phyloP scores from a whole-genome alignment of 805 yeast genomes.

The Ascoidea asiatica region DNA sequence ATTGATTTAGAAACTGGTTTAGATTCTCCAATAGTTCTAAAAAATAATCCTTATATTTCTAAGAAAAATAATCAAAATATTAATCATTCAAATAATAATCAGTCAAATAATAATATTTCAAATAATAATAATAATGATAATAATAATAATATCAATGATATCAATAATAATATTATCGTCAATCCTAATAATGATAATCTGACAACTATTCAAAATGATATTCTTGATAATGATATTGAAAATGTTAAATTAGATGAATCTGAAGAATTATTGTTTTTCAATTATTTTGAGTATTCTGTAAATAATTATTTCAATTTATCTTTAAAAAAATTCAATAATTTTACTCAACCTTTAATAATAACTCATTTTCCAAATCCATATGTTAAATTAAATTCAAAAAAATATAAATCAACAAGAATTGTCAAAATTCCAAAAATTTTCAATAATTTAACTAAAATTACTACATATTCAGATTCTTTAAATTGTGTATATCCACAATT shows the following conservation, averaged over 20 bases:
- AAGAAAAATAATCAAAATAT: not conserved
- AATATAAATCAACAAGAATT: slow-evolving; percentile 32
- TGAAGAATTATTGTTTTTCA: slow-evolving; percentile 33
- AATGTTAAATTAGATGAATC: no score
- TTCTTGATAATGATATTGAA: not conserved
- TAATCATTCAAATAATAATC: no score
- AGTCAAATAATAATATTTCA: not conserved
- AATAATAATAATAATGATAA: no score
- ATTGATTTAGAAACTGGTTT: not conserved
- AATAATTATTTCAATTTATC: slow-evolving; percentile 18
- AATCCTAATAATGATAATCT: no score
- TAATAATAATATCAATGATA: not conserved
- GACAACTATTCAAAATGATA: not conserved
- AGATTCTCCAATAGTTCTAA: not conserved
- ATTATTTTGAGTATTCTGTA: slow-evolving; percentile 49
- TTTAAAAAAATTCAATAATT: slow-evolving; percentile 14
- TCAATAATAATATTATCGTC: no score
- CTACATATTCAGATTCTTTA: slow-evolving; percentile 9
- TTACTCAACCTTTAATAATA: slow-evolving; percentile 27
- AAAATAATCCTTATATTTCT: not conserved
- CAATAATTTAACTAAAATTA: slow-evolving; percentile 10
- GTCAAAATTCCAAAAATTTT: slow-evolving; percentile 50
- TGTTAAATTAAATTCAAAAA: slow-evolving; percentile 18
- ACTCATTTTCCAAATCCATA: slow-evolving; percentile 60
- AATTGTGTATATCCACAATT: slow-evolving; percentile 36